A percentile compares a stretch with the other conserved stretches of the same genome.
These are phyloP conservation scores for Termitomyces sp. DNA, from an alignment of 768 basidiomycete species.

Conservation along the genomic window DNA sequence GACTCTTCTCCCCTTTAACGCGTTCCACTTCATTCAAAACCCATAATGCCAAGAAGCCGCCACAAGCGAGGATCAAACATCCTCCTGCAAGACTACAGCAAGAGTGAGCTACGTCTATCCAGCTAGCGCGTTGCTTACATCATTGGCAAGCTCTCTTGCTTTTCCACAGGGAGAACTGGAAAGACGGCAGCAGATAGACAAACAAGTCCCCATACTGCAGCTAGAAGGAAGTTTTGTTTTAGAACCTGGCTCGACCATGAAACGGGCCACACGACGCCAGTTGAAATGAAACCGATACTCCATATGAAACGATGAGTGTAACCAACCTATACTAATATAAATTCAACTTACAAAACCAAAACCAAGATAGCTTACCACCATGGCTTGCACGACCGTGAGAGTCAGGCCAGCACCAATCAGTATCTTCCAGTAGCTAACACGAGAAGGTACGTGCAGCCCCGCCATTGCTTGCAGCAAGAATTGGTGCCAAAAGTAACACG, in stretches of 20 bases:
- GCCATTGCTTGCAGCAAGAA: conserved; percentile 32
- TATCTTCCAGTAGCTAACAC: conserved; percentile 10
- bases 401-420: conserved; percentile 28
- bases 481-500: conserved; percentile 73
- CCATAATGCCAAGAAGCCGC: conserved; percentile 15
- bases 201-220: conserved; percentile 40
- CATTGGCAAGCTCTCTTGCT: conserved; percentile 52
- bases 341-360: neutral
- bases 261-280: conserved; percentile 67
- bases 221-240: conserved; percentile 19
- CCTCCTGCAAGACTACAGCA: conserved; percentile 45
- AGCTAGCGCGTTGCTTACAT: conserved; percentile 46
- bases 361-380: conserved; percentile 57
- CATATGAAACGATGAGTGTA: conserved; percentile 72
- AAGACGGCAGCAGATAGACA: conserved; percentile 63
- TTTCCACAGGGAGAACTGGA: conserved; percentile 70
- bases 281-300: conserved; percentile 59
- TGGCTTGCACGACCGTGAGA: conserved; percentile 49
- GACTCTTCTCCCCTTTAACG: conserved; percentile 6
- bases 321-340: conserved; percentile 41
- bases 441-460: conserved; percentile 8
- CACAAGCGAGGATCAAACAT: conserved; percentile 35
- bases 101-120: neutral
- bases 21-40: conserved; percentile 8
- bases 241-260: conserved; percentile 41